These are phyloP conservation scores for Huntiella bhutanensis DNA, from an alignment of 2,329 filamentous ascomycete species.

Conservation along the genomic window DNA sequence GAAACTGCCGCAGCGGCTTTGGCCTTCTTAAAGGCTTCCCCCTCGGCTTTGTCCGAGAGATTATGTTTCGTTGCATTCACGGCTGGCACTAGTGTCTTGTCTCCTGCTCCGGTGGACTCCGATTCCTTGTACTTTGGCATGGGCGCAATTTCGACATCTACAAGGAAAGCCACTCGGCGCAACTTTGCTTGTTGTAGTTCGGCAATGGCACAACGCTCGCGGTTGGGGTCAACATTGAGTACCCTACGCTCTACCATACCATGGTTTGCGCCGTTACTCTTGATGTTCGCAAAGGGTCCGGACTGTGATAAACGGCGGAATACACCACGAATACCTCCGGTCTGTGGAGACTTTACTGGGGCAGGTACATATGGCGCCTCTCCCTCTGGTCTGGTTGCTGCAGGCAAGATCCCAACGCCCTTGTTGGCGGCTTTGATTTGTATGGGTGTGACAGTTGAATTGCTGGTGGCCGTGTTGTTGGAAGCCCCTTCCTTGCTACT, in stretches of 20 bases:
- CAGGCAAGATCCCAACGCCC: conserved; percentile 41
- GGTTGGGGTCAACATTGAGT: conserved; percentile 65
- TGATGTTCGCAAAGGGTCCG: conserved; percentile 24
- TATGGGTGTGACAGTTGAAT: conserved; percentile 15
- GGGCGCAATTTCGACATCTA: conserved; percentile 91
- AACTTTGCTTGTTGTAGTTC: conserved; percentile 69
- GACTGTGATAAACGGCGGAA: conserved; percentile 66
- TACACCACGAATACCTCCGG: conserved; percentile 58
- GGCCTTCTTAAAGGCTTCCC: conserved; percentile 7
- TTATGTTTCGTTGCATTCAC: background rate
- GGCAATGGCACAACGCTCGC: conserved; percentile 59
- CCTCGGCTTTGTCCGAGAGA: conserved; percentile 9
- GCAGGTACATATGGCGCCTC: conserved; percentile 54
- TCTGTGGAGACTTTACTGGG: conserved; percentile 47
- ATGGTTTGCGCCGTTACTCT: conserved; percentile 31
- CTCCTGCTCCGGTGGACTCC: background rate
- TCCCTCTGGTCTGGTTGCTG: conserved; percentile 34
- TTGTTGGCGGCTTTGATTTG: conserved; percentile 14
- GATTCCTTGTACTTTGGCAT: conserved; percentile 47
- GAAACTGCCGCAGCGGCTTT: background rate
- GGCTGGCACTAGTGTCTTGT: background rate
- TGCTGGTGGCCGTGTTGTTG: conserved; percentile 12
- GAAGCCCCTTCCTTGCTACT: conserved; percentile 29
- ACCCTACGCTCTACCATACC: conserved; percentile 62
- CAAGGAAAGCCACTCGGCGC: conserved; percentile 79